Evolutionary conservation across 768 basidiomycete genomes (phyloP).

Genomic region (Brasilioporus rufonigricans): DNA sequence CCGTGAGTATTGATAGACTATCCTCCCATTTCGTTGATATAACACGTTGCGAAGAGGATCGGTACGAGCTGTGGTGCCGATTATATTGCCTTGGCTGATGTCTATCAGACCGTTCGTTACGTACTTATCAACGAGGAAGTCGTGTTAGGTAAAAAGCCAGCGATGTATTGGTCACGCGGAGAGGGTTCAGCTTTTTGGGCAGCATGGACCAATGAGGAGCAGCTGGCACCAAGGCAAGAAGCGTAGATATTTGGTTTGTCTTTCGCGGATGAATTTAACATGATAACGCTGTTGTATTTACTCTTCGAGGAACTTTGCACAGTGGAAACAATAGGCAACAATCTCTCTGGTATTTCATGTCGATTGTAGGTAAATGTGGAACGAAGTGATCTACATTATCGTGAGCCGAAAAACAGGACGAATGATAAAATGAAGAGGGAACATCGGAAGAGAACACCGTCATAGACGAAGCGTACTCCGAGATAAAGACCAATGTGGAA

Average conservation of each 20-base stretch:
- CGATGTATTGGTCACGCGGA: constrained; percentile 74
- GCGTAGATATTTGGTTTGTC: constrained; percentile 1
- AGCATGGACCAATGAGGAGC: constrained; percentile 72
- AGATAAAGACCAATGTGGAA: background rate
- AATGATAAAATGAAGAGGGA: constrained; percentile 11
- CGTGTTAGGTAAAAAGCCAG: constrained; percentile 58
- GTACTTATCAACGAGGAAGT: constrained; percentile 78
- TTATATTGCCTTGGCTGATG: constrained; percentile 6
- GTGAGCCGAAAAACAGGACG: constrained; percentile 2
- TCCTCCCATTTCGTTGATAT: constrained; percentile 1
- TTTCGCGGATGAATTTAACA: background rate
- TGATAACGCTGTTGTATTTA: background rate
- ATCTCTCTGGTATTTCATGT: constrained; percentile 27
- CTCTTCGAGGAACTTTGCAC: background rate
- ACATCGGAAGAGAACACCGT: constrained; percentile 3
- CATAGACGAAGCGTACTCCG: constrained; percentile 8
- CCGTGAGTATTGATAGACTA: constrained; percentile 57
- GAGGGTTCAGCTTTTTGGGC: constrained; percentile 71
- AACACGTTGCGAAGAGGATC: constrained; percentile 49
- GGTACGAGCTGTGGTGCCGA: constrained; percentile 39
- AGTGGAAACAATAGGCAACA: background rate
- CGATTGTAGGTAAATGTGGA: constrained; percentile 27
- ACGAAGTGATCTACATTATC: constrained; percentile 32
- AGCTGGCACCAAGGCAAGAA: constrained; percentile 16
- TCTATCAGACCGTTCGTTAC: constrained; percentile 64